Evolutionary conservation across 2,329 filamentous ascomycete species (phyloP), one percentile per base, ranked within the genome.

Genomic region (Ceratocystis lukuohia): DNA sequence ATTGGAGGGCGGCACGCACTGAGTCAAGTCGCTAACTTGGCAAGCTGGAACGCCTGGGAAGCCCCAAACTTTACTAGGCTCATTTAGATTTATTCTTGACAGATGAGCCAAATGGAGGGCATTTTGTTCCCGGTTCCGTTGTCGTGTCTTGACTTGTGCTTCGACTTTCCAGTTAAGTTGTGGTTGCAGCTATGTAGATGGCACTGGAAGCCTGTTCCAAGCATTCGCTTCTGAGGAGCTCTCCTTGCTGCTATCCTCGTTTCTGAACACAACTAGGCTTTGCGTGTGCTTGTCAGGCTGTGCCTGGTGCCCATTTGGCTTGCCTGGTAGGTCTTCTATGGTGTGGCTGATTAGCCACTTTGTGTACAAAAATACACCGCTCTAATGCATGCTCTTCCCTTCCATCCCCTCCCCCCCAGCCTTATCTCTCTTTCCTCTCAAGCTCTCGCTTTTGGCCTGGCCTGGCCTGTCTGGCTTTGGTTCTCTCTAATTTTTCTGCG

Each of bases 281-380:
- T 48, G 20, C 46, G 17, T 56, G 50, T 56, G n/a, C 22, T 30
- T 59, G 53, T 30, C 56, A 59, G 25, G 22, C 8, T 28, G 53
- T 30, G 33, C 53, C 50, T 25, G 17, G 53, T 59, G 56, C 56
- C 56, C 25, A 59, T 59, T 59, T 59, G 7, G 12, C 30, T 15
- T 53, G n/a, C 7, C n/a, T 25, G n/a, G 22, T 20, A 15, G 50
- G 8, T 20, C 8, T 28, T 53, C 22, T 53, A 6, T 4, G 15
- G 48, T 53, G 30, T 33, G 30, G 56, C 56, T 33, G 25, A 33
- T 59, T n/a, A 59, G 30, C 28, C 30, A 59, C 56, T n/a, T 53
- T 53, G 48, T 53, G 37, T 53, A 12, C 48, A 28, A 53, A 59
- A 30, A 59, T 59, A 59, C 56, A 59, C 56, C 28, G 56, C 56